Conservation (phyloP, 2,329 filamentous ascomycete genomes). For the Sporothrix sp. region DNA sequence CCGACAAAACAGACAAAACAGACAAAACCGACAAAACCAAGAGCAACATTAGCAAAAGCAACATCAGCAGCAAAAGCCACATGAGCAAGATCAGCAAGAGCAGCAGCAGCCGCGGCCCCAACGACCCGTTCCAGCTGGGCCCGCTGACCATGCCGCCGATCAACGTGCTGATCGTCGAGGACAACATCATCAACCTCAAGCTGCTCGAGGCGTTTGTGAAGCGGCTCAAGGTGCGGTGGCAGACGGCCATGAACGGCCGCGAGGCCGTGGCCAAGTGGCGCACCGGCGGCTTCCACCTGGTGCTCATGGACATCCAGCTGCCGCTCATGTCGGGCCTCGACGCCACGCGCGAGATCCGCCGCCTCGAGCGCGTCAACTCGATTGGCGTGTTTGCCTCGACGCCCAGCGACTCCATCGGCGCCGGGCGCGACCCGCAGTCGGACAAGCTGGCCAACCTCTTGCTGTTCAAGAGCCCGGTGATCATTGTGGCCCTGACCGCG, state of each 20-base stretch:
- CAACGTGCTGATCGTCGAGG: conserved; percentile 94
- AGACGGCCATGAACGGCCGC: conserved; percentile 90
- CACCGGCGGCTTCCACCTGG: conserved; percentile 83
- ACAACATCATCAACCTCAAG: conserved; percentile 95
- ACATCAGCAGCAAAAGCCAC: background rate
- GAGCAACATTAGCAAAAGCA: conserved; percentile 21
- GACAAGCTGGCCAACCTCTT: conserved; percentile 59
- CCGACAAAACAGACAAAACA: background rate
- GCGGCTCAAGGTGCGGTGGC: conserved; percentile 87
- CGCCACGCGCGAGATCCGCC: conserved; percentile 86
- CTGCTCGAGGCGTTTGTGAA: conserved; percentile 94
- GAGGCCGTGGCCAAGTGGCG: conserved; percentile 94
- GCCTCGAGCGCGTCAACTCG: conserved; percentile 79
- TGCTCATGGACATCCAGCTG: conserved; percentile 97
- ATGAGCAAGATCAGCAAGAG: background rate
- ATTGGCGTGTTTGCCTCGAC: conserved; percentile 83
- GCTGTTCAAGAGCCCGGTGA: conserved; percentile 91
- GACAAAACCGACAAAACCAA: background rate
- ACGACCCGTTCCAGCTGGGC: conserved; percentile 43
- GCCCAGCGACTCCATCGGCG: conserved; percentile 38
- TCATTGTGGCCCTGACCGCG: conserved; percentile 93
- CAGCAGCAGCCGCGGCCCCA: too few relatives aligned
- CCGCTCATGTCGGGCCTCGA: conserved; percentile 94
- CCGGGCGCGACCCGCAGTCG: conserved; percentile 45
- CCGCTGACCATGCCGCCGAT: conserved; percentile 87